phyloP scores from a whole-genome alignment of 805 yeast species.

The Kuraishia molischiana region DNA sequence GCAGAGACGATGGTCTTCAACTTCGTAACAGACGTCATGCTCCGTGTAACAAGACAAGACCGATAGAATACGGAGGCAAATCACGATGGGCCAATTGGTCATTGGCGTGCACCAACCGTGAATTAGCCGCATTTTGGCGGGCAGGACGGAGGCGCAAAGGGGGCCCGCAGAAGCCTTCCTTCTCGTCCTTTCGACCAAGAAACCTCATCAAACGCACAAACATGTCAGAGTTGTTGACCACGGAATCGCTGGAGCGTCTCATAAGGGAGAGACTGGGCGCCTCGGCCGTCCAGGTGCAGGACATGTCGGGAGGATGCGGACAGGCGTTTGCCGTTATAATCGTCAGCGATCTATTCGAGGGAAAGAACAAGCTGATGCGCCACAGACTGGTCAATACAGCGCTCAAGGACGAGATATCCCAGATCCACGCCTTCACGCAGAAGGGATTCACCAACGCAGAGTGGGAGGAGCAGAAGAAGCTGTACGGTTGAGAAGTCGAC shows the following conservation, averaged over 20 bases:
- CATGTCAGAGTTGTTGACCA: conserved; percentile 13
- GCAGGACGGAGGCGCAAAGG: neutral
- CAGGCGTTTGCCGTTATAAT: conserved; percentile 93
- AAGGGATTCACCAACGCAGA: conserved; percentile 84
- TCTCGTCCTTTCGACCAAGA: too few relatives aligned
- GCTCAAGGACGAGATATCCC: conserved; percentile 74
- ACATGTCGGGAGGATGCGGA: conserved; percentile 91
- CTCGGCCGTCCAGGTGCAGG: conserved; percentile 59
- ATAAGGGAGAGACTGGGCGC: conserved; percentile 54
- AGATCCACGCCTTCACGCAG: conserved; percentile 93
- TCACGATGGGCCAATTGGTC: too few relatives aligned
- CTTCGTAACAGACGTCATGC: conserved; percentile 2
- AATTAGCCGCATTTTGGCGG: too few relatives aligned
- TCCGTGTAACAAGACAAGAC: too few relatives aligned
- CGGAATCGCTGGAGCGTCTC: conserved; percentile 31
- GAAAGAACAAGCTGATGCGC: conserved; percentile 78
- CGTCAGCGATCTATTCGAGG: conserved; percentile 59
- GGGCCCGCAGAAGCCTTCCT: too few relatives aligned
- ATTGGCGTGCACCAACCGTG: too few relatives aligned
- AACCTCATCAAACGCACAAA: too few relatives aligned
- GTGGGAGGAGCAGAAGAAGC: conserved; percentile 44
- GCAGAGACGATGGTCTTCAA: conserved; percentile 36
- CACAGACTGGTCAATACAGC: conserved; percentile 78
- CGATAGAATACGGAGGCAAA: too few relatives aligned
- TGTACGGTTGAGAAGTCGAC: too few relatives aligned